These are phyloP conservation scores for Pichia nanzhaoensis DNA, from an alignment of 805 yeast species.

Conservation along the genomic window DNA sequence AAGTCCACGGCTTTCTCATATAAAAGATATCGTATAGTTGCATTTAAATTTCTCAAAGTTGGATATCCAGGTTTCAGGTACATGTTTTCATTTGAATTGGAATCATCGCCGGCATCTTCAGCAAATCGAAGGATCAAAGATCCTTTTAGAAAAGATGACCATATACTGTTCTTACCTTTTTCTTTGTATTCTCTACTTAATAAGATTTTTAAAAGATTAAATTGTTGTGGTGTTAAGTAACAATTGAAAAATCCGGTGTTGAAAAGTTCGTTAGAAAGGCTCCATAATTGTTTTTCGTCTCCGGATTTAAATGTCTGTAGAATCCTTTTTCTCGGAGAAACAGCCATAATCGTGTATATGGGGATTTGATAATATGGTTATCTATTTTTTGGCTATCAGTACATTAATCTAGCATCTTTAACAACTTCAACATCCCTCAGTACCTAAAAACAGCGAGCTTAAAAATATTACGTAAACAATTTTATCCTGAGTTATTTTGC, in stretches of 20 bases:
- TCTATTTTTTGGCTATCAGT: not conserved
- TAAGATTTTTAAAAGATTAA: slow-evolving; percentile 41
- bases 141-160: slow-evolving; percentile 44
- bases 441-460: too few relatives aligned
- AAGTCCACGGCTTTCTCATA: slow-evolving; percentile 65
- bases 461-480: too few relatives aligned
- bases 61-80: slow-evolving; percentile 41
- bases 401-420: not conserved
- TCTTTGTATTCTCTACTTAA: slow-evolving; percentile 29
- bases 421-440: too few relatives aligned
- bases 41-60: slow-evolving; percentile 49
- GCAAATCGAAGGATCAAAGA: slow-evolving; percentile 26
- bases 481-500: too few relatives aligned
- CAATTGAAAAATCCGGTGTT: slow-evolving; percentile 37
- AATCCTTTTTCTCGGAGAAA: slow-evolving; percentile 4
- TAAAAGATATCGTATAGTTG: slow-evolving; percentile 49
- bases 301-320: slow-evolving; percentile 14
- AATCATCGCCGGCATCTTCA: slow-evolving; percentile 17
- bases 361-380: too few relatives aligned
- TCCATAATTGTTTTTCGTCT: slow-evolving; percentile 19
- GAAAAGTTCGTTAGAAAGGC: slow-evolving; percentile 32
- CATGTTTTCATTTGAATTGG: slow-evolving; percentile 29
- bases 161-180: slow-evolving; percentile 21
- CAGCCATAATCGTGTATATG: not conserved
- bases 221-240: slow-evolving; percentile 50